Base-by-base conservation (phyloP, 768 basidiomycete species). In the Lactifluus rugatus region DNA sequence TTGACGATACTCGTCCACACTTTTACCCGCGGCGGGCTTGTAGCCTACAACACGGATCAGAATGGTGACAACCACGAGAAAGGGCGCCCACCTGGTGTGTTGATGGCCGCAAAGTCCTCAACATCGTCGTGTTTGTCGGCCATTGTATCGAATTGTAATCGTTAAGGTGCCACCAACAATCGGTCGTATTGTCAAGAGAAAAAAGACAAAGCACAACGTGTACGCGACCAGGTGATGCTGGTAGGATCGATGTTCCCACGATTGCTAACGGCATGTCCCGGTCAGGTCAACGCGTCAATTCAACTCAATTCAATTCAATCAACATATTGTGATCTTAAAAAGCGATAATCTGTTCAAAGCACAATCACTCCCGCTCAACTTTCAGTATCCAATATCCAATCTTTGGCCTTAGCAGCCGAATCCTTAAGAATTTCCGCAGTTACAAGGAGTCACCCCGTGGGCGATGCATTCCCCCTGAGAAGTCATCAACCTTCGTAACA, bases 1-100 rank as follows among this genome's bases (percentile, higher is more conserved):
- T 39, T 84, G 73, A 25, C 89, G 87, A 46, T 91, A 89, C 70
- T 94, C 90, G 25, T 89, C 90, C 13, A 87, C 73, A 46, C 79
- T 77, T 75, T 89, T 89, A 32, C 77, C 80, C 57, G 78, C 82
- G 36, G 74, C 69, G 37, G 80, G 81, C 71, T 86, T 91, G 77
- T 91, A 92, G 57, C 89, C 89, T 89, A 64, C 19, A 13, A 21
- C 7, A n/a, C 23, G 19, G 5, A 50, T 52, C 34, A 56, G 53
- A 56, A 21, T 32, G 13, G 41, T 25, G 52, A 36, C 28, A 31
- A 56, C 28, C 14, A 34, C 16, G 28, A 45, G 25, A 54, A 28
- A 31, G 56, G 21, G 23, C 13, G n/a, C 52, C 42, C 36, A 83
- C 88, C 89, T 72, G 85, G 85, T 54, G 89, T 90, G 68, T 66